Evolutionary conservation across 768 basidiomycete genomes (phyloP).

Genomic region (Boletus speciosus): DNA sequence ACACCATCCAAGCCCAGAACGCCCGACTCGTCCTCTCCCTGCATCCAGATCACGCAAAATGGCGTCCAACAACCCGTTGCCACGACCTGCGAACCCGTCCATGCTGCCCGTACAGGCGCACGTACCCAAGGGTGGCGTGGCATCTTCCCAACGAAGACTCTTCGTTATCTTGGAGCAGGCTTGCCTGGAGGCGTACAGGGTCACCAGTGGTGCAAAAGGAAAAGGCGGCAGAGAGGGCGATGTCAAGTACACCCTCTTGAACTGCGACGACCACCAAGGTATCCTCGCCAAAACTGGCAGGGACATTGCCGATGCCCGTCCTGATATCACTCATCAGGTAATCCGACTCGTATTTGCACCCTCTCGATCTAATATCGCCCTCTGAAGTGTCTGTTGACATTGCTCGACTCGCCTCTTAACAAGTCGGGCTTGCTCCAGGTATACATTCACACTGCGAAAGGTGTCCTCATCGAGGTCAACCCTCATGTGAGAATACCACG

Average conservation of each 20-base stretch:
- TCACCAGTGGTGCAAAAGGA: conserved; percentile 57
- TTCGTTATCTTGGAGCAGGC: conserved; percentile 93
- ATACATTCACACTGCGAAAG: conserved; percentile 96
- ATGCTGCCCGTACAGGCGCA: conserved; percentile 83
- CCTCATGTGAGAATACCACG: conserved; percentile 96
- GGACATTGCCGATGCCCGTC: conserved; percentile 98
- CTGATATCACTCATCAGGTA: conserved; percentile 98
- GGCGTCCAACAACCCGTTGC: conserved; percentile 44
- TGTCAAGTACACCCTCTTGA: conserved; percentile 93
- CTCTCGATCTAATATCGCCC: conserved; percentile 1
- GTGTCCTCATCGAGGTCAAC: conserved; percentile 96
- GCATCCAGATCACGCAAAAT: conserved; percentile 54
- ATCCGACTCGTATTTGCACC: conserved; percentile 15
- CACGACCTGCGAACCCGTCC: conserved; percentile 60
- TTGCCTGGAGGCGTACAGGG: conserved; percentile 91
- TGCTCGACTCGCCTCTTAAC: conserved; percentile 96
- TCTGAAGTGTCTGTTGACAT: conserved; percentile 83
- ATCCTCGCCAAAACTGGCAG: conserved; percentile 96
- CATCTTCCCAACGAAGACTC: conserved; percentile 59
- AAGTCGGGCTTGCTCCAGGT: conserved; percentile 96
- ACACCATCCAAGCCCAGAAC: conserved; percentile 32
- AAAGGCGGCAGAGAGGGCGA: conserved; percentile 60
- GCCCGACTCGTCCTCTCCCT: conserved; percentile 66
- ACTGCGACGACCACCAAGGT: conserved; percentile 99
- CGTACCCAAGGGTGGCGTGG: conserved; percentile 56